These are phyloP conservation scores for Didymella lethalis DNA, from an alignment of 2,329 filamentous ascomycete genomes.

Conservation along the genomic window DNA sequence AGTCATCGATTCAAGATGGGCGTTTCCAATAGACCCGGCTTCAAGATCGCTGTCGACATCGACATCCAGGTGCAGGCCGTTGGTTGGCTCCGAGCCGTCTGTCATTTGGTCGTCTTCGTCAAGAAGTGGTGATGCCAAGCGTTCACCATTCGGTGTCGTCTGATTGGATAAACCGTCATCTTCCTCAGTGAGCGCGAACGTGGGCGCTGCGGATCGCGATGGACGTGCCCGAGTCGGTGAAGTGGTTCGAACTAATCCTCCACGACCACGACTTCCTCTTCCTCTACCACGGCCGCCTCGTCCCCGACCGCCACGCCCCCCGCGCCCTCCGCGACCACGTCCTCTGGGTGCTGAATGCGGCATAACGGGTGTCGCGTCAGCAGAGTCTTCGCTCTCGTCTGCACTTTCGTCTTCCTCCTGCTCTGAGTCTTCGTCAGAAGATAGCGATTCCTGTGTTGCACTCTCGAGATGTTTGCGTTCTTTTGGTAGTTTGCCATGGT, in stretches of 20 bases:
- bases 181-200: constrained; percentile 47
- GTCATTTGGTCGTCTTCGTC: constrained; percentile 30
- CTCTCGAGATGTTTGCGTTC: constrained; percentile 30
- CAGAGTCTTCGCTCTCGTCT: constrained; percentile 38
- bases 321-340: constrained; percentile 38
- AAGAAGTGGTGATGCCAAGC: constrained; percentile 25
- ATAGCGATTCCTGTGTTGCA: constrained; percentile 27
- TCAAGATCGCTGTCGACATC: constrained; percentile 31
- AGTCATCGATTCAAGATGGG: constrained; percentile 24
- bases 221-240: constrained; percentile 43
- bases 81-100: constrained; percentile 25
- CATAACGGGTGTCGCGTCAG: constrained; percentile 30
- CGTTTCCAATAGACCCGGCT: constrained; percentile 23
- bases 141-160: constrained; percentile 36
- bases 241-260: constrained; percentile 29
- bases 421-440: constrained; percentile 29
- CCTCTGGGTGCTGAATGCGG: constrained; percentile 34
- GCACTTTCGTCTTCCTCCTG: constrained; percentile 33
- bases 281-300: constrained; percentile 41
- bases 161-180: constrained; percentile 49
- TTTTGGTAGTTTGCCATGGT: constrained; percentile 38
- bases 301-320: constrained; percentile 40
- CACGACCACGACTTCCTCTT: constrained; percentile 41
- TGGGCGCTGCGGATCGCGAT: constrained; percentile 44
- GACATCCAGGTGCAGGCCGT: constrained; percentile 17